Conservation (phyloP, 225 moss, liverwort and hornwort species). For the Physcomitrellopsis africana region DNA sequence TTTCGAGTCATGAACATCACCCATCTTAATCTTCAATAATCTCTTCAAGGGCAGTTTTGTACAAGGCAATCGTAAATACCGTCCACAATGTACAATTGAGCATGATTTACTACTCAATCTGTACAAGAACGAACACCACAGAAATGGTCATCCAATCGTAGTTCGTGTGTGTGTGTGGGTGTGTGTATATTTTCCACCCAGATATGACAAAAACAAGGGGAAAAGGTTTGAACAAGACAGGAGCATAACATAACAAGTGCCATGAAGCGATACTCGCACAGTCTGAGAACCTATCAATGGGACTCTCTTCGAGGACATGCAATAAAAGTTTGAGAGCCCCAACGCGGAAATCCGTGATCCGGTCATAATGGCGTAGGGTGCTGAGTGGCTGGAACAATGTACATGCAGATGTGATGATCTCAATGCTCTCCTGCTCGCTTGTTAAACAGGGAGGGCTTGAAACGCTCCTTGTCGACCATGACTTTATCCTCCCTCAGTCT, state of each 20-base stretch:
- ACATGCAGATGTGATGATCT: slow-evolving; percentile 76
- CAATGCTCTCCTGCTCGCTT: slow-evolving; percentile 46
- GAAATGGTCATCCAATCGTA: neutral
- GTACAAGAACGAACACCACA: neutral
- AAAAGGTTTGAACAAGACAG: slow-evolving; percentile 6
- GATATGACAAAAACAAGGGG: neutral
- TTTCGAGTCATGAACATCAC: neutral
- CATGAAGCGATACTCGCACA: slow-evolving; percentile 8
- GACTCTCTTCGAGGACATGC: slow-evolving; percentile 86
- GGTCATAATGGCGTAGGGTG: slow-evolving; percentile 73
- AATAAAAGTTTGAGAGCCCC: slow-evolving; percentile 88
- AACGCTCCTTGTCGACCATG: slow-evolving; percentile 27
- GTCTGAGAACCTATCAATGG: slow-evolving; percentile 7
- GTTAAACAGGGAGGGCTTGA: slow-evolving; percentile 17
- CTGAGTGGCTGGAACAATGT: slow-evolving; percentile 79
- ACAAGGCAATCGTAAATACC: slow-evolving; percentile 25
- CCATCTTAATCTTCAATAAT: neutral
- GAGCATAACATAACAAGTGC: neutral
- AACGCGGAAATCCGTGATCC: slow-evolving; percentile 74
- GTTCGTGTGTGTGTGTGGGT: neutral
- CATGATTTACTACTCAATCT: slow-evolving; percentile 8
- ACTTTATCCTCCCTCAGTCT: slow-evolving; percentile 42
- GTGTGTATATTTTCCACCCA: too few species aligned
- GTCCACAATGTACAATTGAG: neutral
- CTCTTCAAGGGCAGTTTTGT: slow-evolving; percentile 8